Evolutionary conservation across 345 rosid genomes (phyloP).

Genomic region (Citropsis articulata): DNA sequence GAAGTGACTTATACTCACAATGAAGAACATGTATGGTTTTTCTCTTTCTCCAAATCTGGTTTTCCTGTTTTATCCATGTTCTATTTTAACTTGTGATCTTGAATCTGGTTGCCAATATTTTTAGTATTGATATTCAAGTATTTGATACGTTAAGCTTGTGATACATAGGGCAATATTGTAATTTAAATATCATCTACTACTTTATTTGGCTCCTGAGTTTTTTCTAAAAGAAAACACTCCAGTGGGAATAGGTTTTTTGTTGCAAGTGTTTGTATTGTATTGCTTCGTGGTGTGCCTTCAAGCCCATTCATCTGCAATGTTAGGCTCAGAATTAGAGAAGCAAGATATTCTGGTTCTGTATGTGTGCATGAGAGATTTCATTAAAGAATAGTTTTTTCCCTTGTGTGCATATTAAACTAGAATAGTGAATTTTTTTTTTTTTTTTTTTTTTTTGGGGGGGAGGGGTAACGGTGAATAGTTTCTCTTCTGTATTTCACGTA

Average conservation of each 20-base stretch:
- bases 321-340: not conserved
- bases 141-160: not conserved
- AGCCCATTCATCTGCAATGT: not conserved
- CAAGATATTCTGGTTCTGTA: not conserved
- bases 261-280: not conserved
- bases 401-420: not conserved
- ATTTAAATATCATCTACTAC: not conserved
- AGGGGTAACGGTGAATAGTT: not conserved
- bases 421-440: not conserved
- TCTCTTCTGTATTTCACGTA: not conserved
- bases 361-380: not conserved
- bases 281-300: not conserved
- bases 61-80: not conserved
- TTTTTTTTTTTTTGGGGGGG: not conserved
- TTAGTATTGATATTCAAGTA: not conserved
- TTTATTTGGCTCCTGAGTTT: not conserved
- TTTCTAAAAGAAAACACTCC: not conserved
- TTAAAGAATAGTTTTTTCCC: not conserved
- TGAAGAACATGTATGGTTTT: slow-evolving; percentile 75
- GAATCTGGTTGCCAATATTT: not conserved
- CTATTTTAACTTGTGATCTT: slow-evolving; percentile 3
- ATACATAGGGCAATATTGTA: not conserved
- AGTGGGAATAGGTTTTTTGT: not conserved
- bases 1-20: slow-evolving; percentile 89
- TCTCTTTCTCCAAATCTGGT: slow-evolving; percentile 6